Base-by-base conservation (phyloP, 371 early-diverging fungal genomes). In the Lichtheimia ornata region DNA sequence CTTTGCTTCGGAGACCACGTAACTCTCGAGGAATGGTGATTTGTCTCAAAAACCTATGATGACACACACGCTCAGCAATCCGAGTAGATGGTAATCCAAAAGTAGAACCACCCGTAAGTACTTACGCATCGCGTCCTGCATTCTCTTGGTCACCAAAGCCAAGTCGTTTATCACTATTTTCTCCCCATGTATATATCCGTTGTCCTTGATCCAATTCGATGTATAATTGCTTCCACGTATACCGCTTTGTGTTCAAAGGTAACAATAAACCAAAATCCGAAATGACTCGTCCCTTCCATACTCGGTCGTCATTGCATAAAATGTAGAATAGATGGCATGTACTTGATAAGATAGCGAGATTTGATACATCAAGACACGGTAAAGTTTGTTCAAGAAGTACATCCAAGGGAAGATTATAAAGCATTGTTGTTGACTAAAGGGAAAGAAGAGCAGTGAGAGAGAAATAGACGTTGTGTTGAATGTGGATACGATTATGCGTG, bases 171-270 rank as follows among this genome's bases (percentile, higher is more conserved):
- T 78, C 66, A 41, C 20, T 18, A 24, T 75, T 75, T 5, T 73
- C 70, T 7, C 79, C 79, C 79, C 79, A 78, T 6, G 70, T 68
- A 61, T 67, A 75, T 2, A 72, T 70, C 25, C 22, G 14, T 41
- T 55, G 18, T 65, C 63, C 57, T 67, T 60, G 18, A 17, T 61
- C 58, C 4, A 79, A 47, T 20, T 56, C 58, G 14, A 50, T 40
- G 61, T 70, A 79, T n/a, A 79, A 53, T 24, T 25, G 53, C 20
- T 74, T 76, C 74, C 74, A 79, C 7, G 76, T 73, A 30, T 53
- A 28, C 1, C 64, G 41, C 9, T 24, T 13, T 50, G 71, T 58
- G 54, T 73, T 66, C 20, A 54, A 56, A 45, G 14, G 15, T 50
- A 47, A 24, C 9, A 71, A 60, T n/a, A 73, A 53, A 57, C 71